Evolutionary conservation across 1,139 yeast species (phyloP).

Genomic region (Eremothecium coryli): DNA sequence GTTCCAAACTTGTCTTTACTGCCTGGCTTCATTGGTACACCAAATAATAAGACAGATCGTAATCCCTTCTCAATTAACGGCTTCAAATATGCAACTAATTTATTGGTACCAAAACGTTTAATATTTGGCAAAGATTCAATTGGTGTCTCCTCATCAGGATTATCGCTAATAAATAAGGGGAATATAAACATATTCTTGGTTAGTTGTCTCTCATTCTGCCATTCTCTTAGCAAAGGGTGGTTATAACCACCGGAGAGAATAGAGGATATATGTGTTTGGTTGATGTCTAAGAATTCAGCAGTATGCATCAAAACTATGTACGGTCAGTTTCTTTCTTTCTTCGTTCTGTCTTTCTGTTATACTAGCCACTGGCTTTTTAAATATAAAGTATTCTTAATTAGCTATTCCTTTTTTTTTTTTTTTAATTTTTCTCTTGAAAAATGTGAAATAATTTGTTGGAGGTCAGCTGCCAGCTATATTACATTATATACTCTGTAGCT

Average conservation of each 20-base stretch:
- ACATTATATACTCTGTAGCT: too few relatives aligned
- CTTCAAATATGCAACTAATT: slow-evolving; percentile 61
- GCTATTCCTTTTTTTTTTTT: not conserved
- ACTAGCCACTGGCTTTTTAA: not conserved
- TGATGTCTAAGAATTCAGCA: slow-evolving; percentile 56
- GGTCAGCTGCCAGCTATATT: too few relatives aligned
- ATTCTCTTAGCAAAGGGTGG: slow-evolving; percentile 77
- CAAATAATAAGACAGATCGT: slow-evolving; percentile 78
- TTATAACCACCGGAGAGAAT: slow-evolving; percentile 89
- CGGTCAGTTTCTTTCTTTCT: not conserved
- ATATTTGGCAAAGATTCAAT: slow-evolving; percentile 82
- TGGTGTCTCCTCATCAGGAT: slow-evolving; percentile 65
- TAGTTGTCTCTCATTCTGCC: slow-evolving; percentile 84
- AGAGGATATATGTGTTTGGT: slow-evolving; percentile 60
- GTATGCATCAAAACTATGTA: slow-evolving; percentile 35
- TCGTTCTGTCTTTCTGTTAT: not conserved
- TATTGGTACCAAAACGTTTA: slow-evolving; percentile 77
- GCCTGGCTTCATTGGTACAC: slow-evolving; percentile 72
- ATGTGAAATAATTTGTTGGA: slow-evolving; percentile 11
- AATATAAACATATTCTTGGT: slow-evolving; percentile 84
- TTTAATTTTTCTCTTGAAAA: not conserved
- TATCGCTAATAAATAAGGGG: slow-evolving; percentile 81
- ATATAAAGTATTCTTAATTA: not conserved
- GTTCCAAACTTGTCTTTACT: slow-evolving; percentile 76
- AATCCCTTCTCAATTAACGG: slow-evolving; percentile 73